Percentiles rank a stretch among this genome's conserved stretches.
Evolutionary conservation across 345 rosid genomes (phyloP).

Genomic region (Nephelium lappaceum): DNA sequence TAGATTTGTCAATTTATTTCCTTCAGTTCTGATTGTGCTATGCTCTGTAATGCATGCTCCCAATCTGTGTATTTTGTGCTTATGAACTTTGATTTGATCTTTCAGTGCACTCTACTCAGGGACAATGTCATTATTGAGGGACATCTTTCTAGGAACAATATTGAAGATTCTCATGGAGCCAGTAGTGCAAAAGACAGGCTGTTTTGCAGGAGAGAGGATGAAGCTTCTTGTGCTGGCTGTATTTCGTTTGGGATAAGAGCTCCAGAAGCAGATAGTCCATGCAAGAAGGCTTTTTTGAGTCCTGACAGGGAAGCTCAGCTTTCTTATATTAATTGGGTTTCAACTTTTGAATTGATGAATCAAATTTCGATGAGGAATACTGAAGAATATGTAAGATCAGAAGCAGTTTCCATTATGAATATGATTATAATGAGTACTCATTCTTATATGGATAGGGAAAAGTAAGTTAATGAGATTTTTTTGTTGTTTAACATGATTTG

Average conservation of each 20-base stretch:
- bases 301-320: conserved; percentile 26
- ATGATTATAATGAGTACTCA: conserved; percentile 58
- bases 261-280: conserved; percentile 32
- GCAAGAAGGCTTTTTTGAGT: conserved; percentile 29
- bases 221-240: conserved; percentile 23
- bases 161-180: conserved; percentile 35
- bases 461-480: conserved; percentile 42
- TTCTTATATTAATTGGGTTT: conserved; percentile 60
- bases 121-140: conserved; percentile 58
- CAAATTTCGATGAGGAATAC: conserved; percentile 46
- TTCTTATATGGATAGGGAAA: conserved; percentile 65
- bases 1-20: background rate
- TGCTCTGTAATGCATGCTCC: conserved; percentile 1
- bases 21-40: background rate
- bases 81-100: conserved; percentile 90
- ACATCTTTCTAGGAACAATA: conserved; percentile 29
- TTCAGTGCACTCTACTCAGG: conserved; percentile 97
- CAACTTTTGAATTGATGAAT: conserved; percentile 56
- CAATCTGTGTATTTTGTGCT: conserved; percentile 36
- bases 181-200: conserved; percentile 21
- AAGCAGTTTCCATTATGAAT: conserved; percentile 82
- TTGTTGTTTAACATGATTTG: conserved; percentile 13
- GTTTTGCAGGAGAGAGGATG: conserved; percentile 24
- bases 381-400: conserved; percentile 59
- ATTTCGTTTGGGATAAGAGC: conserved; percentile 17